Percentiles rank a stretch among this genome's conserved stretches.
These are phyloP conservation scores for Citrus medica DNA, from an alignment of 345 rosid species.

Conservation along the genomic window DNA sequence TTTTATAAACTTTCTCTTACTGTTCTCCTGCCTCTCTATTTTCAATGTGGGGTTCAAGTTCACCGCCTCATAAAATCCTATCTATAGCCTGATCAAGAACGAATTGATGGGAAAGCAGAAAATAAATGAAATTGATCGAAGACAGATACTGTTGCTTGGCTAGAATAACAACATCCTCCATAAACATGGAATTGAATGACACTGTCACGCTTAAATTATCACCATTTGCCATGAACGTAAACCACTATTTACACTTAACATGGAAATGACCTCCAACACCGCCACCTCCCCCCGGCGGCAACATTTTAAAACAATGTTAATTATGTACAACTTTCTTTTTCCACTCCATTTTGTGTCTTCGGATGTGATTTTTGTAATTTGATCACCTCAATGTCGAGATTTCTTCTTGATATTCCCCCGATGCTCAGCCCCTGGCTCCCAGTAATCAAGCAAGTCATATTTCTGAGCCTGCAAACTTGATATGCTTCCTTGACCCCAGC, in stretches of 20 bases:
- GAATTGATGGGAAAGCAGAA: neutral
- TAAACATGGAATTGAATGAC: neutral
- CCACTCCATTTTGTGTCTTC: neutral
- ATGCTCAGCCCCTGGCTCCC: conserved; percentile 33
- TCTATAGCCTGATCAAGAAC: neutral
- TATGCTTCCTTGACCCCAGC: conserved; percentile 77
- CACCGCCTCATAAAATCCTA: neutral
- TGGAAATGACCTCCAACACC: neutral
- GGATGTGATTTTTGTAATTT: neutral
- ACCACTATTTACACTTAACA: neutral
- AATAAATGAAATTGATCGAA: neutral
- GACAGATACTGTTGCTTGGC: too few species aligned
- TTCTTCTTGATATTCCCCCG: neutral
- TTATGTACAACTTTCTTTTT: neutral
- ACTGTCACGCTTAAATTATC: neutral
- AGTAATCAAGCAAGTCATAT: conserved; percentile 47
- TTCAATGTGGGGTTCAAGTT: neutral
- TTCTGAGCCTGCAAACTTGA: conserved; percentile 52
- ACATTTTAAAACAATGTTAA: neutral
- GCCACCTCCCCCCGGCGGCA: too few species aligned
- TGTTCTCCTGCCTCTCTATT: neutral
- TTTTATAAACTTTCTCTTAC: neutral
- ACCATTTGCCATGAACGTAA: neutral
- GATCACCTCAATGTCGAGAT: neutral
- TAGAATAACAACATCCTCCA: neutral